Evolutionary conservation across 495 filamentous ascomycete species (phyloP).

Genomic region (Bacidia rubella): DNA sequence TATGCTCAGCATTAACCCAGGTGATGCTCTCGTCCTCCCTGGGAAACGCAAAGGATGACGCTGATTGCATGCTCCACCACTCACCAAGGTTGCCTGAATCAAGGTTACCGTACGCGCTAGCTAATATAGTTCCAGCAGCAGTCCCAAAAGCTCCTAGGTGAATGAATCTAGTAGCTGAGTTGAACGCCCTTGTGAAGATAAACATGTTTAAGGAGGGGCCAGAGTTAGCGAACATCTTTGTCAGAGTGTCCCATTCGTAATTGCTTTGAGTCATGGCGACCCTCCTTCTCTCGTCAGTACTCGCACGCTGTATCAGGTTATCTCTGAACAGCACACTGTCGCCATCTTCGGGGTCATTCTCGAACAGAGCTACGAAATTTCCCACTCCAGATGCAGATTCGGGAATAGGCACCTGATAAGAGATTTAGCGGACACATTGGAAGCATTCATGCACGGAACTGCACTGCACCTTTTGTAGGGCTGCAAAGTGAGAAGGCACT

Average conservation of each 20-base stretch:
- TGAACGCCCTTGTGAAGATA: not conserved
- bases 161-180: not conserved
- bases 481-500: not conserved
- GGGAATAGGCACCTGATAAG: not conserved
- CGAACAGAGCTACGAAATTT: not conserved
- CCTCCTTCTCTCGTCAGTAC: not conserved
- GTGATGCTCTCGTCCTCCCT: not conserved
- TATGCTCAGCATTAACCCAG: not conserved
- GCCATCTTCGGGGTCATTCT: not conserved
- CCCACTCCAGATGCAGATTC: not conserved
- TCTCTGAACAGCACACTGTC: not conserved
- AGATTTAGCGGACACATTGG: not conserved
- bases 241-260: not conserved
- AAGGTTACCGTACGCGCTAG: not conserved
- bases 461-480: not conserved
- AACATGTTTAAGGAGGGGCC: not conserved
- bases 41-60: not conserved
- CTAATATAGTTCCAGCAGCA: not conserved
- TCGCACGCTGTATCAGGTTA: not conserved
- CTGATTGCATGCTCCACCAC: not conserved
- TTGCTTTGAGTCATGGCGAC: not conserved
- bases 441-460: not conserved
- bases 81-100: not conserved
- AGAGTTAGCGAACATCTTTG: not conserved
- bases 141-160: not conserved